A percentile compares a stretch with the other conserved stretches of the same genome.
phyloP scores from a whole-genome alignment of 257 asterid species.

The Leptodermis oblonga region DNA sequence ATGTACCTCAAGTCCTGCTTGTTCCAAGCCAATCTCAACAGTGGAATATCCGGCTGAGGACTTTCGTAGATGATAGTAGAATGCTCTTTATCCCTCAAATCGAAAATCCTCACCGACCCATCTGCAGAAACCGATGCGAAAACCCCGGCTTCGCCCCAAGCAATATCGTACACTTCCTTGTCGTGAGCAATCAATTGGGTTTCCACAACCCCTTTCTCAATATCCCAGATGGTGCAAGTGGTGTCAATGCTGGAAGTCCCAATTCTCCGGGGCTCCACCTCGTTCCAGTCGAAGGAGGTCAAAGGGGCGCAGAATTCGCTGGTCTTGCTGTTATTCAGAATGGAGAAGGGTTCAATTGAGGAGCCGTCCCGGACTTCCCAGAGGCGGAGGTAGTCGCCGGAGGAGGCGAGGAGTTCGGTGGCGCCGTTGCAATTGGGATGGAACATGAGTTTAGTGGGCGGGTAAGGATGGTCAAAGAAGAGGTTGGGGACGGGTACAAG shows the following conservation, averaged over 20 bases:
- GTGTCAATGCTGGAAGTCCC: slow-evolving; percentile 90
- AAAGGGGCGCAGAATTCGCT: slow-evolving; percentile 82
- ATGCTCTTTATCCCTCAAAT: slow-evolving; percentile 90
- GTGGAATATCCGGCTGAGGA: slow-evolving; percentile 71
- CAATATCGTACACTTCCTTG: slow-evolving; percentile 91
- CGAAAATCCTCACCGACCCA: slow-evolving; percentile 81
- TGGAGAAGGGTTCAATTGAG: slow-evolving; percentile 38
- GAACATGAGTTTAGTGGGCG: slow-evolving; percentile 77
- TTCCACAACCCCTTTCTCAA: slow-evolving; percentile 72
- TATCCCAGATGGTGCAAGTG: slow-evolving; percentile 87
- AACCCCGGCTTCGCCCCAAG: slow-evolving; percentile 91
- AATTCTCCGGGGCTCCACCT: slow-evolving; percentile 66
- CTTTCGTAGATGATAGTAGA: slow-evolving; percentile 85
- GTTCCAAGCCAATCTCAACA: slow-evolving; percentile 90
- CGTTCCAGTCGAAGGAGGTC: slow-evolving; percentile 94
- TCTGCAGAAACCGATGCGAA: slow-evolving; percentile 88
- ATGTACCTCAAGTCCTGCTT: slow-evolving; percentile 94
- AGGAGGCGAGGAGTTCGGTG: slow-evolving; percentile 65
- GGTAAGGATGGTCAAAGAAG: slow-evolving; percentile 82
- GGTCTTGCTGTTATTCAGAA: slow-evolving; percentile 60
- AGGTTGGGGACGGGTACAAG: slow-evolving; percentile 48
- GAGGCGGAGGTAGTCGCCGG: slow-evolving; percentile 91
- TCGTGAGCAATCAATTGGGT: slow-evolving; percentile 87
- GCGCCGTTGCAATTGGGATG: slow-evolving; percentile 56
- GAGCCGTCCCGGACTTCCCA: slow-evolving; percentile 53